Evolutionary conservation across 1,284 basidiomycete genomes (phyloP).

Genomic region (Austroboletus olivaceoglutinosus): DNA sequence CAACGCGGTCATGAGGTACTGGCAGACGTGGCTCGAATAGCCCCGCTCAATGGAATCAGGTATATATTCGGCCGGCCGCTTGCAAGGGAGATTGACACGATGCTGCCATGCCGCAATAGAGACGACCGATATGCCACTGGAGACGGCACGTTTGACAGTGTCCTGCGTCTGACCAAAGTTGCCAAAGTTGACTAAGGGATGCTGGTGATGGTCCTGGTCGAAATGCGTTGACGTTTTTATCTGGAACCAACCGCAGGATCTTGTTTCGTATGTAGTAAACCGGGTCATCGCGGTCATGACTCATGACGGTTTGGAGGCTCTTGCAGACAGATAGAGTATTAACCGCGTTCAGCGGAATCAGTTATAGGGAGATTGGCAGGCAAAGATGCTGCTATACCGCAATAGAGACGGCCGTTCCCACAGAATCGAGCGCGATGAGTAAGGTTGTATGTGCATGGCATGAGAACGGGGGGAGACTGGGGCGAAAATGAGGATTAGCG

Average conservation of each 20-base stretch:
- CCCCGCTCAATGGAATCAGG: not conserved
- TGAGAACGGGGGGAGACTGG: too few species aligned
- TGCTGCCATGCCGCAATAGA: slow-evolving; percentile 2
- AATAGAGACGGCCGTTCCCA: not conserved
- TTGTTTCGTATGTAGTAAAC: slow-evolving; percentile 9
- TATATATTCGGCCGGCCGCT: not conserved
- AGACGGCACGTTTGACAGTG: slow-evolving; percentile 22
- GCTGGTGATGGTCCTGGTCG: not conserved
- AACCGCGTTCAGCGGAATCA: not conserved
- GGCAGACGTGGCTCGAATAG: not conserved
- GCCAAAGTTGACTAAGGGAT: slow-evolving; percentile 5
- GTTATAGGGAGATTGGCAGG: not conserved
- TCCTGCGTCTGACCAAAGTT: slow-evolving; percentile 11
- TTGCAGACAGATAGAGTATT: not conserved
- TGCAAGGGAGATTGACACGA: not conserved
- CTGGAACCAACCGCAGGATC: slow-evolving; percentile 2
- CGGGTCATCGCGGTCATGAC: not conserved
- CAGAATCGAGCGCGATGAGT: too few species aligned
- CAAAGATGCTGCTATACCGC: slow-evolving; percentile 1
- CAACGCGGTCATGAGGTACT: too few species aligned
- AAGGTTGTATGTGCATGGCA: too few species aligned
- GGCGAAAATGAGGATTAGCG: too few species aligned
- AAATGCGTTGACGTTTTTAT: not conserved
- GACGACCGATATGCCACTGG: slow-evolving; percentile 31
- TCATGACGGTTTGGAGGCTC: too few species aligned